A percentile compares a stretch with the other conserved stretches of the same genome.
Evolutionary conservation across 169 alveolate species (phyloP).

Genomic region (Plasmodium malariae): DNA sequence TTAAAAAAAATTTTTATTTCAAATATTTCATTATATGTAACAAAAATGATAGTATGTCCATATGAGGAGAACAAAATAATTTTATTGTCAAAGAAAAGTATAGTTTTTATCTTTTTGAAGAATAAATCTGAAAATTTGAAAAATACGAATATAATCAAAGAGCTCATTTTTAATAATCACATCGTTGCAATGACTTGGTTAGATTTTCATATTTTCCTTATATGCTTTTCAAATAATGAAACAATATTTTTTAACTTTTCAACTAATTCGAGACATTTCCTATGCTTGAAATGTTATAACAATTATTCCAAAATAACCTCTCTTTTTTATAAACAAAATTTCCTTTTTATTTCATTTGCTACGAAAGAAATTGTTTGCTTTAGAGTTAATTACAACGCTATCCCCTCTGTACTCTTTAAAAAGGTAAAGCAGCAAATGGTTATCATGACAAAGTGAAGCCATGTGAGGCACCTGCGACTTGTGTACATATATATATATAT

Average conservation of each 20-base stretch:
- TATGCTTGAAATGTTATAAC: slow-evolving; percentile 16
- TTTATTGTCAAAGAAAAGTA: slow-evolving; percentile 31
- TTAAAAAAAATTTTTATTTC: neutral
- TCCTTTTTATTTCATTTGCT: slow-evolving; percentile 26
- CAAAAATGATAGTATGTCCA: slow-evolving; percentile 52
- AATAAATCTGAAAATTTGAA: slow-evolving; percentile 2
- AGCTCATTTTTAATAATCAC: slow-evolving; percentile 24
- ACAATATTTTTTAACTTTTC: slow-evolving; percentile 27
- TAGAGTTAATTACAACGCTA: slow-evolving; percentile 12
- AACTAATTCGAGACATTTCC: slow-evolving; percentile 11
- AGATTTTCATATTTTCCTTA: slow-evolving; percentile 35
- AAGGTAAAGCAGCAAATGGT: slow-evolving; percentile 2
- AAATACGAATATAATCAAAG: neutral
- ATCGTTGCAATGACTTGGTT: slow-evolving; percentile 49
- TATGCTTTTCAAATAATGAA: slow-evolving; percentile 39
- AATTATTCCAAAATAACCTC: slow-evolving; percentile 35
- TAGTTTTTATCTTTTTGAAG: slow-evolving; percentile 12
- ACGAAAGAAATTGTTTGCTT: slow-evolving; percentile 56
- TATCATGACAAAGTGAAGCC: neutral
- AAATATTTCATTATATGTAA: neutral
- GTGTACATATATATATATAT: neutral
- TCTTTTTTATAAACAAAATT: slow-evolving; percentile 8
- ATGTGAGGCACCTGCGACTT: neutral
- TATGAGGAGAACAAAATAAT: slow-evolving; percentile 50
- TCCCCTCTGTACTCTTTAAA: slow-evolving; percentile 22